These are phyloP conservation scores for Trichoderma oligosporum DNA, from an alignment of 2,329 filamentous ascomycete genomes.

Conservation along the genomic window DNA sequence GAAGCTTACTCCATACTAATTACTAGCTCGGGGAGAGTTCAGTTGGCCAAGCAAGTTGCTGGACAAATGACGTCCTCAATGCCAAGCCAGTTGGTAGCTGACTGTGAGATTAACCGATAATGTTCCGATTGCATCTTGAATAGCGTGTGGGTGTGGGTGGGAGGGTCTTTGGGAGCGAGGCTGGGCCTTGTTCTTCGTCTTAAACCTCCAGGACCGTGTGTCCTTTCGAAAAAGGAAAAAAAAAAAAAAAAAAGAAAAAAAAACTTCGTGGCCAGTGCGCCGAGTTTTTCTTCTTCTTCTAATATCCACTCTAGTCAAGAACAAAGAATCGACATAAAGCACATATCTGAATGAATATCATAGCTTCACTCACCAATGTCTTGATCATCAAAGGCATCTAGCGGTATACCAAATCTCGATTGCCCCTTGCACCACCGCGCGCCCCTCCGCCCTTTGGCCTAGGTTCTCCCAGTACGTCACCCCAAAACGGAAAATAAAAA, in stretches of 20 bases:
- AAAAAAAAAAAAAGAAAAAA: background rate
- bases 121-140: conserved; percentile 9
- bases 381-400: conserved; percentile 7
- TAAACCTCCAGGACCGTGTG: conserved; percentile 11
- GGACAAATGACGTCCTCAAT: background rate
- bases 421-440: background rate
- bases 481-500: background rate
- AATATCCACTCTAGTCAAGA: too few relatives aligned
- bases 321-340: background rate
- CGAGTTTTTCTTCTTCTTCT: background rate
- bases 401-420: conserved; percentile 12
- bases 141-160: too few relatives aligned
- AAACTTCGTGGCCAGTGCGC: conserved; percentile 1
- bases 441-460: conserved; percentile 13
- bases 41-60: too few relatives aligned
- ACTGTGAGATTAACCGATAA: conserved; percentile 14
- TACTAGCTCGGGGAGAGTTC: too few relatives aligned
- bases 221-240: background rate
- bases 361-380: conserved; percentile 13
- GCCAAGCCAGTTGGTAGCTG: background rate
- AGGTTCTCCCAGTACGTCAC: conserved; percentile 14
- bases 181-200: background rate
- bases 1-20: too few relatives aligned
- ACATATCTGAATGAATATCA: background rate
- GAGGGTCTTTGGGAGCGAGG: conserved; percentile 1